A percentile compares a stretch with the other conserved stretches of the same genome.
phyloP scores from a whole-genome alignment of 306 rosid genomes.

The Cucumis melo region DNA sequence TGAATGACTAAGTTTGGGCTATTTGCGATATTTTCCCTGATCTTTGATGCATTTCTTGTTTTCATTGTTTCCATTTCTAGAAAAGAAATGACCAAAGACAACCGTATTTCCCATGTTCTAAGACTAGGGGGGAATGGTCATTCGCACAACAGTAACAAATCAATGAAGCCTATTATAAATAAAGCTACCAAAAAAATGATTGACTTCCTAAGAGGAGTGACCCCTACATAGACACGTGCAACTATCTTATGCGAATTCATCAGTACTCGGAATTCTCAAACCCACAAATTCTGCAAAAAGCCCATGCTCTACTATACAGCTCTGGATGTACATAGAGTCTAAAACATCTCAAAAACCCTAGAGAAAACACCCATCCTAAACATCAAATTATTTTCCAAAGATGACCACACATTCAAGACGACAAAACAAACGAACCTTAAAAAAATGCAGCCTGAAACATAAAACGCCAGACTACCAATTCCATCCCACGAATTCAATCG shows the following conservation, averaged over 20 bases:
- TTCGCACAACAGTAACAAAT: neutral
- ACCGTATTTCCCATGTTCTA: neutral
- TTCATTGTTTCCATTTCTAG: neutral
- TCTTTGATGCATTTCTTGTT: neutral
- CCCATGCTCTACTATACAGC: neutral
- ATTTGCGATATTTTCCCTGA: neutral
- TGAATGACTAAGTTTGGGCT: neutral
- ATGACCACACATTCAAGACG: neutral
- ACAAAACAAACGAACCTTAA: neutral
- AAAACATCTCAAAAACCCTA: neutral
- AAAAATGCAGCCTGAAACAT: neutral
- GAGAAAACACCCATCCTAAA: neutral
- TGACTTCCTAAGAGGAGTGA: neutral
- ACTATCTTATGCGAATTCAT: neutral
- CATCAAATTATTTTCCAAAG: neutral
- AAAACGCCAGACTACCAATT: neutral
- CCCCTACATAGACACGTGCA: neutral
- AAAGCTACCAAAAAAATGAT: neutral
- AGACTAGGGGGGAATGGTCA: neutral
- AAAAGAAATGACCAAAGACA: neutral
- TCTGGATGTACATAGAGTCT: neutral
- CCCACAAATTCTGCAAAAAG: neutral
- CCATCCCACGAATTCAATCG: neutral
- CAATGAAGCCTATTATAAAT: neutral
- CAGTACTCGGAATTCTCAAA: neutral